Percentiles rank a stretch among this genome's conserved stretches.
Conservation (phyloP, 1,284 basidiomycete genomes). For the Boletellus deceptivus region DNA sequence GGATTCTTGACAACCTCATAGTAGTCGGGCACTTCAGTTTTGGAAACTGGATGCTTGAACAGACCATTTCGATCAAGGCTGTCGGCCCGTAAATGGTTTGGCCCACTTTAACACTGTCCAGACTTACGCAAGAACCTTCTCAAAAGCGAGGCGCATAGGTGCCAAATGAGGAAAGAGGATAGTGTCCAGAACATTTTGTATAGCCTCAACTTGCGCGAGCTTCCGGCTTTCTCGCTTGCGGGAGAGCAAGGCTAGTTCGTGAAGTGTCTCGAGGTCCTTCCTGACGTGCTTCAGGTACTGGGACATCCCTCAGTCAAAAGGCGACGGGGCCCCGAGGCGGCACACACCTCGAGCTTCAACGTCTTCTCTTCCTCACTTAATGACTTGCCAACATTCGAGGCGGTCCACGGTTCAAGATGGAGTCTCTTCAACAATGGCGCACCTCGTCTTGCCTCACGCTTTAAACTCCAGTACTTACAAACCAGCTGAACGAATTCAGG, state of each 20-base stretch:
- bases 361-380: conserved; percentile 83
- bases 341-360: conserved; percentile 75
- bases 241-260: conserved; percentile 68
- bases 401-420: conserved; percentile 98
- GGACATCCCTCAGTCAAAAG: conserved; percentile 13
- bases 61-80: conserved; percentile 76
- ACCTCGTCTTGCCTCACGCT: conserved; percentile 88
- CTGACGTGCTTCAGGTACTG: conserved; percentile 73
- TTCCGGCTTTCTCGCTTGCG: conserved; percentile 87
- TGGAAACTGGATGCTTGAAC: conserved; percentile 83
- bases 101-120: neutral
- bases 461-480: conserved; percentile 96
- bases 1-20: conserved; percentile 84
- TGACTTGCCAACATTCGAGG: conserved; percentile 58
- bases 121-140: conserved; percentile 69
- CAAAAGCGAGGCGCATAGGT: conserved; percentile 63
- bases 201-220: conserved; percentile 66
- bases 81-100: conserved; percentile 7
- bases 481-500: conserved; percentile 74
- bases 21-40: conserved; percentile 86
- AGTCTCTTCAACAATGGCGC: conserved; percentile 92
- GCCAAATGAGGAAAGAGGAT: conserved; percentile 69
- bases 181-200: conserved; percentile 66
- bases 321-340: neutral
- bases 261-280: conserved; percentile 76